Conservation (phyloP, 805 yeast genomes). For the Starmerella stigmatis region DNA sequence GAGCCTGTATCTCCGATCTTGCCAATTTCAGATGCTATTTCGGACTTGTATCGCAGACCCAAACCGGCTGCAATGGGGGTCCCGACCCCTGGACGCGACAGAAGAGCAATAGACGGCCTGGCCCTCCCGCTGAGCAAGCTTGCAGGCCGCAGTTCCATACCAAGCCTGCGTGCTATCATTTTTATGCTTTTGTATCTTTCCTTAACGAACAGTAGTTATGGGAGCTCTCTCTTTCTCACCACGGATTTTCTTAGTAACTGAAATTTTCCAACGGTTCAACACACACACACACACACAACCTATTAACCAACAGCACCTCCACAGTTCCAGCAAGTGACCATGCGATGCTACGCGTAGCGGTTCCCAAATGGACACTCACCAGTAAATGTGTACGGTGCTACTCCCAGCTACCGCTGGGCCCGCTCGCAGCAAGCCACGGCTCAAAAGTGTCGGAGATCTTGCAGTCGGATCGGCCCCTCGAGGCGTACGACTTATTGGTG, state of each 20-base stretch:
- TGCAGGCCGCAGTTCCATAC: neutral
- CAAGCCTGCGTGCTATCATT: constrained; percentile 2
- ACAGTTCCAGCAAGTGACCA: neutral
- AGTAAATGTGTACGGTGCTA: neutral
- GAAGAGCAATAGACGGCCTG: neutral
- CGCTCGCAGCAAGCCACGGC: neutral
- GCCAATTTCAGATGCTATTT: constrained; percentile 23
- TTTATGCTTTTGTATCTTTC: neutral
- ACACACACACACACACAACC: neutral
- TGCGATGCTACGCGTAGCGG: constrained; percentile 5
- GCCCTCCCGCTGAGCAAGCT: neutral
- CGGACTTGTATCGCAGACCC: constrained; percentile 23
- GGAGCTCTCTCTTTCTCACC: too few species aligned
- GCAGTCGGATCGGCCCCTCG: constrained; percentile 5
- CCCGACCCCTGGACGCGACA: neutral
- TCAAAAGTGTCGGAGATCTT: neutral
- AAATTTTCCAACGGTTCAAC: neutral
- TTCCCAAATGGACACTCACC: neutral
- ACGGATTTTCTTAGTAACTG: constrained; percentile 6
- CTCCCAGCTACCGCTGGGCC: neutral
- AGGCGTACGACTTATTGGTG: constrained; percentile 7
- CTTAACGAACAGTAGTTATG: too few species aligned
- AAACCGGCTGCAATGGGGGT: neutral
- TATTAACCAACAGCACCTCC: neutral
- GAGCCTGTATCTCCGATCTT: constrained; percentile 14